These are phyloP conservation scores for Asterella californica DNA, from an alignment of 225 moss, liverwort and hornwort species.

Conservation along the genomic window DNA sequence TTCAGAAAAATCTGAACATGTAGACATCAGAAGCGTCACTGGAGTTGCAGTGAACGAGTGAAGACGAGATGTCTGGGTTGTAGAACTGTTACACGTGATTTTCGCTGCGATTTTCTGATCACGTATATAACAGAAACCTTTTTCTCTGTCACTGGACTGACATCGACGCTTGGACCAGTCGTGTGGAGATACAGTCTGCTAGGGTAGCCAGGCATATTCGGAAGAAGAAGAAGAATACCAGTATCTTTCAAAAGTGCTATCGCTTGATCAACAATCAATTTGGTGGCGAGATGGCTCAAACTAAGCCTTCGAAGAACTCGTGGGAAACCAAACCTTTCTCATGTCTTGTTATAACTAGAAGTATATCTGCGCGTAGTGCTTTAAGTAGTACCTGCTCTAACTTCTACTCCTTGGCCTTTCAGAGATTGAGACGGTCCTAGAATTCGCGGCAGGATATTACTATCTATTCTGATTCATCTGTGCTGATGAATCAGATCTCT, in stretches of 20 bases:
- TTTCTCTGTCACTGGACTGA: conserved; percentile 11
- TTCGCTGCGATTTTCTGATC: not conserved
- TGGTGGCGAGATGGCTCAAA: conserved; percentile 42
- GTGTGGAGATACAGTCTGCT: conserved; percentile 42
- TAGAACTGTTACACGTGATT: conserved; percentile 1
- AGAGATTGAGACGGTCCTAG: not conserved
- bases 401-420: not conserved
- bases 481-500: not conserved
- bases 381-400: not conserved
- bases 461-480: too few species aligned
- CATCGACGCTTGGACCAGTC: conserved; percentile 34
- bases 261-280: conserved; percentile 43
- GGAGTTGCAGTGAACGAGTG: not conserved
- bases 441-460: not conserved
- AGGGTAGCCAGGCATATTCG: conserved; percentile 40
- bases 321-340: conserved; percentile 8
- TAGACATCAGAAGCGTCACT: not conserved
- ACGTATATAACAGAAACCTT: not conserved
- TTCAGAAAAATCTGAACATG: not conserved
- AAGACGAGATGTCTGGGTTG: not conserved
- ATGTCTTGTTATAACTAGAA: not conserved
- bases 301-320: conserved; percentile 39
- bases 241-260: conserved; percentile 43
- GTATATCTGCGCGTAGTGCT: not conserved
- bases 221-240: conserved; percentile 39